Percentiles rank a stretch among this genome's conserved stretches.
These are phyloP conservation scores for Erysimum cheiranthoides DNA, from an alignment of 345 rosid species.

Conservation along the genomic window DNA sequence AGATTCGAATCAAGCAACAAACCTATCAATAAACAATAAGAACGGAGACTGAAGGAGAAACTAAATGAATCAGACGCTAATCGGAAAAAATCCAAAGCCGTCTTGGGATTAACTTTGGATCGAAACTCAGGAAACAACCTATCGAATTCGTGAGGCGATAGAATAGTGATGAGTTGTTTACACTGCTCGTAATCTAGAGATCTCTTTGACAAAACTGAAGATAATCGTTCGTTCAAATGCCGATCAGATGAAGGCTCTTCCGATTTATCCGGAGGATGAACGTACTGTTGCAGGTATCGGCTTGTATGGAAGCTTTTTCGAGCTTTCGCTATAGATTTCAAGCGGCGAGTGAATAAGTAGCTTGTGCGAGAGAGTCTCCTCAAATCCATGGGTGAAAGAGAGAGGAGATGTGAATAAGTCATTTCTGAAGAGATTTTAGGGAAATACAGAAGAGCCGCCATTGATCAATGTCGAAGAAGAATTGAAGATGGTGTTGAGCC, in stretches of 20 bases:
- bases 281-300: slow-evolving; percentile 36
- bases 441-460: slow-evolving; percentile 35
- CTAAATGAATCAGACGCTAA: slow-evolving; percentile 59
- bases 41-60: slow-evolving; percentile 69
- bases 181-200: slow-evolving; percentile 62
- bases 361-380: slow-evolving; percentile 52
- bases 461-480: slow-evolving; percentile 25
- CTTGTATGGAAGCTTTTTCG: slow-evolving; percentile 32
- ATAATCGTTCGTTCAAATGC: slow-evolving; percentile 48
- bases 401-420: slow-evolving; percentile 12
- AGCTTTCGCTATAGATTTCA: slow-evolving; percentile 44
- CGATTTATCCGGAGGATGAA: slow-evolving; percentile 30
- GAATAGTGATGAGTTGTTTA: slow-evolving; percentile 47
- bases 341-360: slow-evolving; percentile 47
- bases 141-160: slow-evolving; percentile 70
- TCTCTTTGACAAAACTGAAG: slow-evolving; percentile 58
- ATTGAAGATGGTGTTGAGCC: slow-evolving; percentile 49
- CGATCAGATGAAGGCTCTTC: slow-evolving; percentile 41
- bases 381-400: slow-evolving; percentile 59
- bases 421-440: slow-evolving; percentile 23
- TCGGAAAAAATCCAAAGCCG: slow-evolving; percentile 67
- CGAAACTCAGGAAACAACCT: slow-evolving; percentile 48
- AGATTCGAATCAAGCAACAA: slow-evolving; percentile 56
- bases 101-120: slow-evolving; percentile 61
- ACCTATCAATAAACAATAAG: slow-evolving; percentile 69